Conservation (phyloP, 1,284 basidiomycete species). For the Uromyces viciae-fabae region DNA sequence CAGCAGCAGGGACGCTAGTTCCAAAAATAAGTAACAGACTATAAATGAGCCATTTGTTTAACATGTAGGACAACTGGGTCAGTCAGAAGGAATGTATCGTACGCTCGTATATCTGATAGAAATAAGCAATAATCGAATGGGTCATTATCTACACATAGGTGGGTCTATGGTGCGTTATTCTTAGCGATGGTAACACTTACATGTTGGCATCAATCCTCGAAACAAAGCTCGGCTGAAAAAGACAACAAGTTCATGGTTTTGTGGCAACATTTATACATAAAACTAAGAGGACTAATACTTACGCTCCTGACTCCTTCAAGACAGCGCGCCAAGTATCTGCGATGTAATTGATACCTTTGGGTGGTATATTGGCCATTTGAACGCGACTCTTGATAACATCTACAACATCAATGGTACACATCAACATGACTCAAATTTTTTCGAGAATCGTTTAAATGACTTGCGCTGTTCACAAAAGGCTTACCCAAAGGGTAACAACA, state of each 20-base stretch:
- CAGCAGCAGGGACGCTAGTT: slow-evolving; percentile 43
- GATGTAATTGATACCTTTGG: slow-evolving; percentile 74
- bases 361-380: slow-evolving; percentile 73
- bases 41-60: background rate
- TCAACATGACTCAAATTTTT: background rate
- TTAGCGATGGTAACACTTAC: slow-evolving; percentile 67
- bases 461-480: background rate
- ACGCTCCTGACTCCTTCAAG: slow-evolving; percentile 71
- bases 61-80: background rate
- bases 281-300: slow-evolving; percentile 61
- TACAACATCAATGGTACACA: slow-evolving; percentile 51
- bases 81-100: slow-evolving; percentile 37
- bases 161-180: background rate
- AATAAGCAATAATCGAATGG: no score
- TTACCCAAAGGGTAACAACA: slow-evolving; percentile 79
- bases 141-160: background rate
- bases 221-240: slow-evolving; percentile 41
- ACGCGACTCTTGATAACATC: slow-evolving; percentile 88
- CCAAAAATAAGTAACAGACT: slow-evolving; percentile 62
- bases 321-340: slow-evolving; percentile 66
- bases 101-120: slow-evolving; percentile 52
- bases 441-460: background rate
- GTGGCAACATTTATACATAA: no score
- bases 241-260: background rate
- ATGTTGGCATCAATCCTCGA: slow-evolving; percentile 41